phyloP scores from a whole-genome alignment of 2,329 filamentous ascomycete genomes.

The Purpureocillium lavendulum region DNA sequence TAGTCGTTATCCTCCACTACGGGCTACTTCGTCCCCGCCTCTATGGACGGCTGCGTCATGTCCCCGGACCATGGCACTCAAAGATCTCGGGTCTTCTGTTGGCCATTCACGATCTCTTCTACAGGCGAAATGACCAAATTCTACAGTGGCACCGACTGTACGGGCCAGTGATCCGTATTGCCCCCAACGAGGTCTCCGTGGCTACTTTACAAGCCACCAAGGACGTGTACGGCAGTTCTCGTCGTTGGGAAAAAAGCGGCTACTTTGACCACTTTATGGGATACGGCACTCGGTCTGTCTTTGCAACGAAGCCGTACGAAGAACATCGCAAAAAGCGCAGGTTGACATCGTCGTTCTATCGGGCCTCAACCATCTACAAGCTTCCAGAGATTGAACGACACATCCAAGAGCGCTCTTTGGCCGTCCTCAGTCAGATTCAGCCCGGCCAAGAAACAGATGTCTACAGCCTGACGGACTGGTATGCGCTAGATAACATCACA shows the following conservation, averaged over 20 bases:
- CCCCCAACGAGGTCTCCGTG: slow-evolving; percentile 6
- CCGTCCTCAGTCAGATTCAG: neutral
- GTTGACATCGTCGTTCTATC: slow-evolving; percentile 6
- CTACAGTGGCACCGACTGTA: slow-evolving; percentile 4
- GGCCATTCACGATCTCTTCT: slow-evolving; percentile 1
- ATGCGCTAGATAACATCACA: slow-evolving; percentile 5
- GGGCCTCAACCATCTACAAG: slow-evolving; percentile 6
- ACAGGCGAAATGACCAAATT: slow-evolving; percentile 3
- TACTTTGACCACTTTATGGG: slow-evolving; percentile 7
- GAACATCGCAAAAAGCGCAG: slow-evolving; percentile 4
- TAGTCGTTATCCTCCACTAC: too few species aligned
- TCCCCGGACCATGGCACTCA: slow-evolving; percentile 1
- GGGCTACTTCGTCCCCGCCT: too few species aligned
- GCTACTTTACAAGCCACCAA: slow-evolving; percentile 1
- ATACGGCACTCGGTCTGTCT: slow-evolving; percentile 4
- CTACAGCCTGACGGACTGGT: slow-evolving; percentile 5
- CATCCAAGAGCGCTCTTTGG: slow-evolving; percentile 1
- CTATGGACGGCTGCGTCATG: neutral
- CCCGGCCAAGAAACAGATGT: slow-evolving; percentile 1
- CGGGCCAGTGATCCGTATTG: slow-evolving; percentile 5
- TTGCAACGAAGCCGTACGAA: slow-evolving; percentile 5
- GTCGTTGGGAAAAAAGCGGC: slow-evolving; percentile 5
- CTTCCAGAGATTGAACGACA: slow-evolving; percentile 3
- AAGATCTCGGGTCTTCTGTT: slow-evolving; percentile 1
- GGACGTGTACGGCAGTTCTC: slow-evolving; percentile 1